Evolutionary conservation across 208 protist genomes (phyloP).

Genomic region (Leishmania guyanensis): DNA sequence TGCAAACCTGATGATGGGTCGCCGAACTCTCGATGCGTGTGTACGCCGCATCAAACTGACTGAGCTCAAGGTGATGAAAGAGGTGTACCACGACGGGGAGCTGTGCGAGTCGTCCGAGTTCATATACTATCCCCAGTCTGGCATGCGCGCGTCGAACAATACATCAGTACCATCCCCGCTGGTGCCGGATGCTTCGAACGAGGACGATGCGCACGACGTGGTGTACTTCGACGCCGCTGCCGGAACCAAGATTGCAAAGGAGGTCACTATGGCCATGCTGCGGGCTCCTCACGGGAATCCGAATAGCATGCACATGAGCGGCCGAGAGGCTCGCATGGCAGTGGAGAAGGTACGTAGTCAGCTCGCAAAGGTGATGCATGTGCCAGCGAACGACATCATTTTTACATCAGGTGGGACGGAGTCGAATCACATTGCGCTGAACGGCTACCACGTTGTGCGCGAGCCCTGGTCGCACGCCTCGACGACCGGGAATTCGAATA

Average conservation of each 20-base stretch:
- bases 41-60: constrained; percentile 50
- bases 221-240: constrained; percentile 83
- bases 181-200: constrained; percentile 6
- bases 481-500: constrained; percentile 34
- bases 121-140: constrained; percentile 44
- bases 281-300: constrained; percentile 72
- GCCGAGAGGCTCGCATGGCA: constrained; percentile 71
- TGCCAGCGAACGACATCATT: constrained; percentile 70
- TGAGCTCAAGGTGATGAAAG: constrained; percentile 65
- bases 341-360: constrained; percentile 68
- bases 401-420: constrained; percentile 85
- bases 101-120: constrained; percentile 43
- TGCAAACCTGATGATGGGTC: constrained; percentile 78
- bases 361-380: constrained; percentile 52
- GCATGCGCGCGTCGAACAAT: constrained; percentile 31
- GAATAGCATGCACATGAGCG: constrained; percentile 78
- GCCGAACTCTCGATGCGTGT: constrained; percentile 49
- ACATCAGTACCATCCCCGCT: constrained; percentile 7
- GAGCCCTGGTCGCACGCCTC: constrained; percentile 77
- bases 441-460: constrained; percentile 75
- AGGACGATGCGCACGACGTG: constrained; percentile 22
- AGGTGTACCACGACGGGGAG: constrained; percentile 59
- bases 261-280: constrained; percentile 57
- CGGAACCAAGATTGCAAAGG: constrained; percentile 55
- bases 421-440: constrained; percentile 82